These are phyloP conservation scores for Incumbomyces delicatus DNA, from an alignment of 2,329 filamentous ascomycete genomes.

Conservation along the genomic window DNA sequence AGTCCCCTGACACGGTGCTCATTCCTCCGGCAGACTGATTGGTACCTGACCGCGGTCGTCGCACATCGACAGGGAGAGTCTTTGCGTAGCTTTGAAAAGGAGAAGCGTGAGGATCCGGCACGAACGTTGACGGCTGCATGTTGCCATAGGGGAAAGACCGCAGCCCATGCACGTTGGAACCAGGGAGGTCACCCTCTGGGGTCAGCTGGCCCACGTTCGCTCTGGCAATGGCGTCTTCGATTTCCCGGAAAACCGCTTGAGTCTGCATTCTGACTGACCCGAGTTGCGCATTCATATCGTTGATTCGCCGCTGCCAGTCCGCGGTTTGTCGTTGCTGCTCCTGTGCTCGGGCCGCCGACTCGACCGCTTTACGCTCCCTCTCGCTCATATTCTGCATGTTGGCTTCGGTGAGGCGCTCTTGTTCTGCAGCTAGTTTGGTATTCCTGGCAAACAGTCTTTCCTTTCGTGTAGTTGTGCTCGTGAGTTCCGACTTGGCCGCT, in stretches of 20 bases:
- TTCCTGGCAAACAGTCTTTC: slow-evolving; percentile 51
- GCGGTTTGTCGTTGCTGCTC: slow-evolving; percentile 36
- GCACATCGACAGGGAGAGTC: slow-evolving; percentile 13
- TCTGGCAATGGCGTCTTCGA: slow-evolving; percentile 23
- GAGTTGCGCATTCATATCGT: slow-evolving; percentile 32
- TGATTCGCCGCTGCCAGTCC: slow-evolving; percentile 34
- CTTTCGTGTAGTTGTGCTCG: slow-evolving; percentile 41
- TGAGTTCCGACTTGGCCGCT: slow-evolving; percentile 24
- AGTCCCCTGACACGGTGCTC: slow-evolving; percentile 20
- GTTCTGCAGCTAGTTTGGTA: slow-evolving; percentile 50
- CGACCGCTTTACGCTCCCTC: slow-evolving; percentile 40
- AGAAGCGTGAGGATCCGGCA: slow-evolving; percentile 17
- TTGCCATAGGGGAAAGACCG: slow-evolving; percentile 18
- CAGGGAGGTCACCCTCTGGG: slow-evolving; percentile 52
- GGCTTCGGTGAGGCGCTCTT: slow-evolving; percentile 49
- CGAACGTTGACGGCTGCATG: slow-evolving; percentile 11
- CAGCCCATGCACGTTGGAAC: slow-evolving; percentile 34
- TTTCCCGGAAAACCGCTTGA: slow-evolving; percentile 26
- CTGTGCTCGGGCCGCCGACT: slow-evolving; percentile 36
- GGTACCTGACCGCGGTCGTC: slow-evolving; percentile 20
- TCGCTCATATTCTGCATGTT: slow-evolving; percentile 49
- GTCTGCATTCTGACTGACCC: slow-evolving; percentile 21
- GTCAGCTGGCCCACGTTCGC: slow-evolving; percentile 39
- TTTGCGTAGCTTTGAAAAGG: slow-evolving; percentile 22
- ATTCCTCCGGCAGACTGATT: slow-evolving; percentile 20